Base-by-base conservation (phyloP, 2,329 filamentous ascomycete genomes). In the Penicillium brasilianum region DNA sequence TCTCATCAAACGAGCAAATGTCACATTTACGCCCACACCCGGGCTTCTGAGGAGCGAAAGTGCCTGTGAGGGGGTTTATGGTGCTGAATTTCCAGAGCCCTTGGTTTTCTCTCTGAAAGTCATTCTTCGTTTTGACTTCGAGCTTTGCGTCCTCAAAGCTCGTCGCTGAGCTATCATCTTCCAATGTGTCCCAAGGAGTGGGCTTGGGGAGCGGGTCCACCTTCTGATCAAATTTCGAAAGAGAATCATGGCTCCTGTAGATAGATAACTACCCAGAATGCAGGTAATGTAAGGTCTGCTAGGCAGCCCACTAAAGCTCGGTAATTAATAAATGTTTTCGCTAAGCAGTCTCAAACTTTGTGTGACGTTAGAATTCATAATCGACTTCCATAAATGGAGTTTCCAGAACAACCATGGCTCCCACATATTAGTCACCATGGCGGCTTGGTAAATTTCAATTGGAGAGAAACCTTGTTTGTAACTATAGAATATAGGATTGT, bases 1-100 rank as follows among this genome's bases (percentile, higher is more conserved):
- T n/a, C 22, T 60, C 61, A 48, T 60, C 14, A 8, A 66, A 56
- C 1, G 25, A 46, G 43, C 18, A 46, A 28, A 46, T 46, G 16
- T 46, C 43, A 28, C 43, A 46, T 28, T 20, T 46, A 46, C 43
- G 43, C 20, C 28, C 25, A 46, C 25, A 14, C 43, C 14, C 20
- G 11, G 43, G 25, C 43, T 46, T 46, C 20, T 25, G 20, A 46
- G 43, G 20, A 46, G 43, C 43, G 25, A 46, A 46, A 28, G 43
- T 28, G 25, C 10, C 20, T 25, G 43, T 46, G 20, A 46, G 25
- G 20, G 20, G 5, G 13, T 3, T 46, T 46, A 16, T 46, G 20
- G 20, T 25, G 43, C 43, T 28, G 43, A 22, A 46, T 9, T 46
- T 46, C 20, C 43, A 13, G 43, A 16, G 20, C 25, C 13, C 28